These are phyloP conservation scores for Saxophila tyrrhenica DNA, from an alignment of 495 filamentous ascomycete genomes.

Conservation along the genomic window DNA sequence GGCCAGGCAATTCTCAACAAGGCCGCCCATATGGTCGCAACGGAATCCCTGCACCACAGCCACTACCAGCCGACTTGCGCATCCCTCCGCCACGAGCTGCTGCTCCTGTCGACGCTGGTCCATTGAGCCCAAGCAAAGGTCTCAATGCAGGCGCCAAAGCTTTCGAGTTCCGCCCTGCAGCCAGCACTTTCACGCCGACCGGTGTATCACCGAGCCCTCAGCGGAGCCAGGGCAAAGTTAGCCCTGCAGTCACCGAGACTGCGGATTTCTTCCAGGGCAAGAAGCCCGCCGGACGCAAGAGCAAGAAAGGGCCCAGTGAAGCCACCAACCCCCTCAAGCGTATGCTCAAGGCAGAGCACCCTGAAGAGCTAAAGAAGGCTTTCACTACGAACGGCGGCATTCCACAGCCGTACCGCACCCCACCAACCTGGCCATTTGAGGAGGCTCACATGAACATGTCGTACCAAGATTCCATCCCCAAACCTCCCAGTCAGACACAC, in stretches of 20 bases:
- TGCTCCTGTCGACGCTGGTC: conserved; percentile 18
- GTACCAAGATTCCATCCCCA: conserved; percentile 68
- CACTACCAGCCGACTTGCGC: conserved; percentile 1
- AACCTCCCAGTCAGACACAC: conserved; percentile 41
- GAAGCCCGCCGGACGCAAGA: conserved; percentile 46
- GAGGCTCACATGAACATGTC: conserved; percentile 54
- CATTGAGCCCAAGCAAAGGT: conserved; percentile 19
- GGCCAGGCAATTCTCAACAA: background rate
- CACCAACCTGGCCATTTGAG: conserved; percentile 62
- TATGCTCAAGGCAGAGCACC: conserved; percentile 43
- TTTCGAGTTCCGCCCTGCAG: conserved; percentile 70
- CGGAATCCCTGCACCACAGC: background rate
- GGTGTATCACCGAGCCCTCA: conserved; percentile 43
- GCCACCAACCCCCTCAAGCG: conserved; percentile 67
- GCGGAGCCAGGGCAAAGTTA: conserved; percentile 52
- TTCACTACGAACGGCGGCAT: conserved; percentile 60
- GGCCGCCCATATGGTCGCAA: background rate
- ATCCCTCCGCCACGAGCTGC: conserved; percentile 24
- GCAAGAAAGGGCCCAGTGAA: conserved; percentile 51
- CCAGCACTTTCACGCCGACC: conserved; percentile 63
- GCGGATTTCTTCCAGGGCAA: conserved; percentile 44
- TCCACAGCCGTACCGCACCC: conserved; percentile 62
- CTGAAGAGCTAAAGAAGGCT: conserved; percentile 34
- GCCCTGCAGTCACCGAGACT: background rate
- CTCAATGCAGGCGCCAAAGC: conserved; percentile 45